Conservation (phyloP, 2,329 filamentous ascomycete genomes). For the Fusarium napiforme region DNA sequence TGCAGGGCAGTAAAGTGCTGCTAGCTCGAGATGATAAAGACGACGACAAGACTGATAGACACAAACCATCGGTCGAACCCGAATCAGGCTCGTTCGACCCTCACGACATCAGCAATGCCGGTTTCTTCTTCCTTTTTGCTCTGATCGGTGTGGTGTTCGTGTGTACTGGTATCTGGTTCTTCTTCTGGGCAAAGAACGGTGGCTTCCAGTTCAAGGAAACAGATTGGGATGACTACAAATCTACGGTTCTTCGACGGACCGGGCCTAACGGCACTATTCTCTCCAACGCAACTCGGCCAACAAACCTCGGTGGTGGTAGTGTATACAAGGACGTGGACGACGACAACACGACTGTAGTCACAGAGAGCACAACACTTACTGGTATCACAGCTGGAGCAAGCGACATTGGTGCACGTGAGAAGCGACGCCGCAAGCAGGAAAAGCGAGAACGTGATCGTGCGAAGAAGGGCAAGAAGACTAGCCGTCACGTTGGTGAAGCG, state of each 20-base stretch:
- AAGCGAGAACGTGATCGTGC: conserved; percentile 55
- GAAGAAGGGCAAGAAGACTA: conserved; percentile 58
- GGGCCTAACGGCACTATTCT: conserved; percentile 90
- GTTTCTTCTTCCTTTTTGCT: conserved; percentile 87
- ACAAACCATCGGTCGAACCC: conserved; percentile 52
- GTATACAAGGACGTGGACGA: conserved; percentile 77
- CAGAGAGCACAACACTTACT: conserved; percentile 58
- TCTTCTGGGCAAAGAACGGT: conserved; percentile 97
- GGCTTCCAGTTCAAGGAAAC: conserved; percentile 86
- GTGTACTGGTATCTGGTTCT: conserved; percentile 88
- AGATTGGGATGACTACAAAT: conserved; percentile 99
- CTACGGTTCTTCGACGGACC: conserved; percentile 87
- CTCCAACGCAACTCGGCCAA: conserved; percentile 83
- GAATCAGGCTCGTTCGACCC: conserved; percentile 63
- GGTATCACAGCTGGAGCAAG: conserved; percentile 69
- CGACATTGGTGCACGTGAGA: conserved; percentile 66
- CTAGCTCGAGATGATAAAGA: conserved; percentile 52
- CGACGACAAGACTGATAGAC: conserved; percentile 37
- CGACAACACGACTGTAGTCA: conserved; percentile 58
- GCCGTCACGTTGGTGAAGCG: conserved; percentile 64
- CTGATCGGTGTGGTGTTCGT: conserved; percentile 83
- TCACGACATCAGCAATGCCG: conserved; percentile 70
- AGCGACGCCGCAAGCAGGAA: conserved; percentile 64
- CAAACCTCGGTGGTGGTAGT: conserved; percentile 87
- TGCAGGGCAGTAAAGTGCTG: conserved; percentile 55